A percentile compares a stretch with the other conserved stretches of the same genome.
Evolutionary conservation across 2,329 filamentous ascomycete species (phyloP).

Genomic region (Aureobasidium sp.): DNA sequence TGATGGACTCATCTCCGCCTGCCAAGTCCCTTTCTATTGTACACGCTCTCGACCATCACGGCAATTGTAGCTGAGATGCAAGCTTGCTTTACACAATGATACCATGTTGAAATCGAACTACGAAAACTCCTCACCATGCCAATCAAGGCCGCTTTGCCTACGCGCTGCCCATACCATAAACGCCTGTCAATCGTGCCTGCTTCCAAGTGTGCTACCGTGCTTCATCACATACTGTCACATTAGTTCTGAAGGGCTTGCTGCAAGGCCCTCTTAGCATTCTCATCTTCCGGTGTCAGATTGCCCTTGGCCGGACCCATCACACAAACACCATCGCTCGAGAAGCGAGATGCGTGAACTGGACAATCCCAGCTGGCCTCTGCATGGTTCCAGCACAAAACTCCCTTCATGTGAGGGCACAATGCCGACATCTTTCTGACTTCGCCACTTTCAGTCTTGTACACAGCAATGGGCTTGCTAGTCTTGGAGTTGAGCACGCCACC

Average conservation of each 20-base stretch:
- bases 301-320: slow-evolving; percentile 37
- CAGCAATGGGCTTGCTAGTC: slow-evolving; percentile 43
- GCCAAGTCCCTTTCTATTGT: too few species aligned
- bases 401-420: slow-evolving; percentile 51
- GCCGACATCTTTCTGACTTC: slow-evolving; percentile 47
- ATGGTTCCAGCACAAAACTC: slow-evolving; percentile 51
- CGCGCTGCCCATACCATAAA: not conserved
- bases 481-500: slow-evolving; percentile 49
- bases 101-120: too few species aligned
- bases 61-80: too few species aligned
- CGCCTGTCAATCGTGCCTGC: not conserved
- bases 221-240: not conserved
- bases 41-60: too few species aligned
- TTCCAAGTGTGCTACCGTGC: not conserved
- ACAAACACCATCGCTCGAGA: slow-evolving; percentile 37
- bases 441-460: slow-evolving; percentile 51
- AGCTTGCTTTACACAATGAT: too few species aligned
- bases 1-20: too few species aligned
- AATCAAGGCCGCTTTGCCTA: not conserved
- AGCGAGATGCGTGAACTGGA: slow-evolving; percentile 41
- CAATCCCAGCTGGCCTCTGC: slow-evolving; percentile 51
- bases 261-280: slow-evolving; percentile 25
- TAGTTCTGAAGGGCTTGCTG: slow-evolving; percentile 13
- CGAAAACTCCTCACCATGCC: not conserved
- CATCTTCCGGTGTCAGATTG: slow-evolving; percentile 29